Evolutionary conservation across 2,329 filamentous ascomycete species (phyloP).

Genomic region (Clonostachys byssicola): DNA sequence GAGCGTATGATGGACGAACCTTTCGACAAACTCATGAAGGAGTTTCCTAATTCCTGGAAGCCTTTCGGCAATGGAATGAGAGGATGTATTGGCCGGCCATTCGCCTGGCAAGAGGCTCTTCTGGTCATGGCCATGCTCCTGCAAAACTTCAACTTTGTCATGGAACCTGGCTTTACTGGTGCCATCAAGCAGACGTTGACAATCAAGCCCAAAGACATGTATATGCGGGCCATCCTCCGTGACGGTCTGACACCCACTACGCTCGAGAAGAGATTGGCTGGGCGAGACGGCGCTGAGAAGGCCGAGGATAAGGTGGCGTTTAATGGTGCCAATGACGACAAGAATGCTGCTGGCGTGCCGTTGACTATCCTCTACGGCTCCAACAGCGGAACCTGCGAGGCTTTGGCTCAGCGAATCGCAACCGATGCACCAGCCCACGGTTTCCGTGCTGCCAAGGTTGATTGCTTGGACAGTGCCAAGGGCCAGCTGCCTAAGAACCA

Average conservation of each 20-base stretch:
- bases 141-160: conserved; percentile 62
- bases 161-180: conserved; percentile 50
- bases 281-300: not conserved
- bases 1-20: conserved; percentile 58
- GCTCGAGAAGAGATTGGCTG: conserved; percentile 1
- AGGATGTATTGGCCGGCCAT: conserved; percentile 6
- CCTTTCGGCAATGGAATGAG: conserved; percentile 7
- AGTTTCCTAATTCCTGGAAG: conserved; percentile 5
- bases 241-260: conserved; percentile 25
- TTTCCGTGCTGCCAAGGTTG: conserved; percentile 48
- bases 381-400: conserved; percentile 72
- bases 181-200: conserved; percentile 50
- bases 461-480: conserved; percentile 57
- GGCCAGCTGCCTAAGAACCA: conserved; percentile 54
- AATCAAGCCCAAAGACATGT: conserved; percentile 56
- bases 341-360: conserved; percentile 23
- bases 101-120: conserved; percentile 7
- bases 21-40: conserved; percentile 17
- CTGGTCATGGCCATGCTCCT: conserved; percentile 44
- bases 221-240: conserved; percentile 50
- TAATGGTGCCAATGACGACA: not conserved
- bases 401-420: conserved; percentile 60
- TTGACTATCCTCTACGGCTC: conserved; percentile 70
- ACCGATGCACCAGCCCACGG: conserved; percentile 55
- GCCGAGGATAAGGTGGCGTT: not conserved